Percentiles rank a stretch among this genome's conserved stretches.
Conservation (phyloP, 164 flowering plant species). For the Umbellularia californica region DNA sequence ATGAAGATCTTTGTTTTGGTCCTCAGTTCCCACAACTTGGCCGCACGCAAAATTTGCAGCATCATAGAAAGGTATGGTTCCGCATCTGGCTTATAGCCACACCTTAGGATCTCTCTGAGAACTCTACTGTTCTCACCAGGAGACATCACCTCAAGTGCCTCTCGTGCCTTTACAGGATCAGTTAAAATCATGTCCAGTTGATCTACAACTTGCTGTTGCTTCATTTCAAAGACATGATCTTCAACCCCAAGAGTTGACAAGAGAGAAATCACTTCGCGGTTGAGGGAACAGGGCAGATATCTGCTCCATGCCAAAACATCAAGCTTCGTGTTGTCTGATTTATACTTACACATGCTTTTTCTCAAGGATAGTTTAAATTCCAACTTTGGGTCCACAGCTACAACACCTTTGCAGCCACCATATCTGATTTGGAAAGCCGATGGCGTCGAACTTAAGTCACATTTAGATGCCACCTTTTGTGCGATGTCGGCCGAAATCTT, state of each 20-base stretch:
- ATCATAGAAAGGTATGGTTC: constrained; percentile 94
- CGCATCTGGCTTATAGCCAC: constrained; percentile 71
- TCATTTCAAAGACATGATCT: constrained; percentile 54
- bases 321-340: constrained; percentile 49
- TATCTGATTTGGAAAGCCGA: constrained; percentile 67
- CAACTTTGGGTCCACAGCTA: constrained; percentile 75
- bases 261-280: constrained; percentile 78
- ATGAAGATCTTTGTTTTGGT: constrained; percentile 60
- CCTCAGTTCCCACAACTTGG: constrained; percentile 61
- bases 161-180: constrained; percentile 59
- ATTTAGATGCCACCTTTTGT: constrained; percentile 53
- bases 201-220: constrained; percentile 56
- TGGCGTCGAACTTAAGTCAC: constrained; percentile 48
- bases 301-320: constrained; percentile 80
- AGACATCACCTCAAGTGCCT: constrained; percentile 66
- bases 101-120: constrained; percentile 70
- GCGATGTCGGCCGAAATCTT: constrained; percentile 80
- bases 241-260: constrained; percentile 80
- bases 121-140: constrained; percentile 63
- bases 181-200: constrained; percentile 52
- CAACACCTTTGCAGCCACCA: constrained; percentile 91
- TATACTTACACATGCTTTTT: constrained; percentile 69
- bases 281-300: constrained; percentile 70
- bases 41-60: constrained; percentile 62
- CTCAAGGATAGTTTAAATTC: constrained; percentile 56